These are phyloP conservation scores for Globisporangium solare DNA, from an alignment of 352 stramenopile species.

Conservation along the genomic window DNA sequence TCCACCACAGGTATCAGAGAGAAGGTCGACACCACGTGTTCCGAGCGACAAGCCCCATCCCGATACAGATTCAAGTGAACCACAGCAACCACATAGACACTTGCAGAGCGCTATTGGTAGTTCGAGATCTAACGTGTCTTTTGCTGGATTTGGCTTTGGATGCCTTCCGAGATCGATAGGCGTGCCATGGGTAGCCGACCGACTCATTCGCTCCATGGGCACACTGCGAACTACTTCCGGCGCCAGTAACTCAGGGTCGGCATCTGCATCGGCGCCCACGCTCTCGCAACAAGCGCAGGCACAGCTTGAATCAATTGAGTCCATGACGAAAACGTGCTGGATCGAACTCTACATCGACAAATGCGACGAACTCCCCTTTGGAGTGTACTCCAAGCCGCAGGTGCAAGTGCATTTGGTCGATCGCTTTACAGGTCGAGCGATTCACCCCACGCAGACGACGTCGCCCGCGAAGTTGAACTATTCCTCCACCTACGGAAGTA, in stretches of 20 bases:
- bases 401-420: slow-evolving; percentile 49
- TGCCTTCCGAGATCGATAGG: slow-evolving; percentile 18
- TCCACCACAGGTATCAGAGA: background rate
- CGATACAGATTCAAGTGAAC: background rate
- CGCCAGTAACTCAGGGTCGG: background rate
- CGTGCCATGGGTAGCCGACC: slow-evolving; percentile 3
- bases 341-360: slow-evolving; percentile 34
- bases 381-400: slow-evolving; percentile 32
- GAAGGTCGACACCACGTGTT: background rate
- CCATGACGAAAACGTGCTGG: slow-evolving; percentile 17
- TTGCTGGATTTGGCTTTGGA: slow-evolving; percentile 4
- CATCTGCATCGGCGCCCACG: background rate
- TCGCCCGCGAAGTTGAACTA: slow-evolving; percentile 11
- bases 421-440: slow-evolving; percentile 38
- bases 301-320: background rate
- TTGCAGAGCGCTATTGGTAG: slow-evolving; percentile 11
- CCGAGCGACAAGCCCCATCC: background rate
- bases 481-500: slow-evolving; percentile 9
- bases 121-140: slow-evolving; percentile 20
- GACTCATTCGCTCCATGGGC: slow-evolving; percentile 7
- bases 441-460: slow-evolving; percentile 26
- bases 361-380: slow-evolving; percentile 53
- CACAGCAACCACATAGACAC: background rate
- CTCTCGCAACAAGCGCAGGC: background rate
- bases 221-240: slow-evolving; percentile 1